Evolutionary conservation across 1,284 basidiomycete species (phyloP), one percentile per base, ranked within the genome.

Genomic region (Moesziomyces parantarcticus): DNA sequence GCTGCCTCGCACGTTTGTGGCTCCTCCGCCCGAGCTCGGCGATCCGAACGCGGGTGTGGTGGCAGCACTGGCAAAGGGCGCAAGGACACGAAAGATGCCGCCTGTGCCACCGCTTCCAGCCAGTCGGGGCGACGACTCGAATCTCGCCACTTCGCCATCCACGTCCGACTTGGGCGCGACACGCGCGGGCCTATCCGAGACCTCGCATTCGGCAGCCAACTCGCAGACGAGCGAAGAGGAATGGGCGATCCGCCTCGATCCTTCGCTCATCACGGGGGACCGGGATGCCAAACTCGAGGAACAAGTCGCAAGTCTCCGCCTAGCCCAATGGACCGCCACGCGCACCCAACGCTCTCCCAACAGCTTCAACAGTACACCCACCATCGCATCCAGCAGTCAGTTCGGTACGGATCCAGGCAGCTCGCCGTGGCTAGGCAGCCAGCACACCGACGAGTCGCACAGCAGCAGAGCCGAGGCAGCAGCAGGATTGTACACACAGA

Each of bases 271-370:
- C 26, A 62, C 44, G 1, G 70, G 70, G 13, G 53, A 73, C 34
- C 49, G 57, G 0, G 55, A 68, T 39, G 70, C 70, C 16, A 64
- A 73, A 45, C 23, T 57, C 14, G 70, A 73, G 32, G 70, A 73
- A 40, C 53, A 64, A 5, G 39, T 47, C 41, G 70, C 70, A 5
- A 47, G 50, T 18, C 39, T 51, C 5, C 21, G 48, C 11, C 40
- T 73, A 6, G 49, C 53, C 0, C 46, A 56, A 14, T 73, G 70
- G 70, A 60, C 32, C 11, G 50, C 58, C 0, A 32, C 42, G 13
- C 46, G 56, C 20, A 32, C 16, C 43, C 22, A n/a, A 47, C 50
- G 34, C 40, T 44, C 18, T 25, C 55, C 40, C 41, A 60, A 29
- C 29, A 29, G 29, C 29, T 2, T 29, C 1, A 29, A 29, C 29